Conservation (phyloP, 306 rosid genomes). For the Psophocarpus tetragonolobus region DNA sequence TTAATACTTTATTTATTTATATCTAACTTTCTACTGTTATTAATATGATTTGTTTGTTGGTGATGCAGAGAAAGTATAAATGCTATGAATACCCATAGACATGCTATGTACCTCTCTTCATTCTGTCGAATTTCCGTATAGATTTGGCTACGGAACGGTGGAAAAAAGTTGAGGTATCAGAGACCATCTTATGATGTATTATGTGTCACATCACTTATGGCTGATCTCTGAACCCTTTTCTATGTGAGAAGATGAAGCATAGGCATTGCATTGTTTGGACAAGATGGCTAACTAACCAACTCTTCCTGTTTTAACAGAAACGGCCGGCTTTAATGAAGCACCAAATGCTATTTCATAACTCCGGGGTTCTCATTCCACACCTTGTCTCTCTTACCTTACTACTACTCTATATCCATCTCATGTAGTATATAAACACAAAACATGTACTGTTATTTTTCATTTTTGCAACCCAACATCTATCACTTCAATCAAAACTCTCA, state of each 20-base stretch:
- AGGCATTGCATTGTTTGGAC: slow-evolving; percentile 9
- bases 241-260: neutral
- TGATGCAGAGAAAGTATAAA: neutral
- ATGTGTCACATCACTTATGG: slow-evolving; percentile 22
- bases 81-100: neutral
- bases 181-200: neutral
- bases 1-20: no score
- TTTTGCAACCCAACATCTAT: neutral
- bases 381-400: slow-evolving; percentile 33
- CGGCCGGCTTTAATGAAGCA: slow-evolving; percentile 40
- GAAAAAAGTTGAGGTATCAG: neutral
- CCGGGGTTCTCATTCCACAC: slow-evolving; percentile 27
- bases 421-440: neutral
- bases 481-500: slow-evolving; percentile 28
- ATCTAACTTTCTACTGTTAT: no score
- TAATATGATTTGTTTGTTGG: neutral
- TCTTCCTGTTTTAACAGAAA: slow-evolving; percentile 38
- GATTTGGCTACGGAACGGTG: neutral
- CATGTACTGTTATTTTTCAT: no score
- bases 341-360: slow-evolving; percentile 40
- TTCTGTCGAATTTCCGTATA: neutral
- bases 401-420: neutral
- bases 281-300: neutral
- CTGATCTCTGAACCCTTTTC: neutral
- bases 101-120: neutral